These are phyloP conservation scores for Penicillium sp. DNA, from an alignment of 2,329 filamentous ascomycete genomes.

Conservation along the genomic window DNA sequence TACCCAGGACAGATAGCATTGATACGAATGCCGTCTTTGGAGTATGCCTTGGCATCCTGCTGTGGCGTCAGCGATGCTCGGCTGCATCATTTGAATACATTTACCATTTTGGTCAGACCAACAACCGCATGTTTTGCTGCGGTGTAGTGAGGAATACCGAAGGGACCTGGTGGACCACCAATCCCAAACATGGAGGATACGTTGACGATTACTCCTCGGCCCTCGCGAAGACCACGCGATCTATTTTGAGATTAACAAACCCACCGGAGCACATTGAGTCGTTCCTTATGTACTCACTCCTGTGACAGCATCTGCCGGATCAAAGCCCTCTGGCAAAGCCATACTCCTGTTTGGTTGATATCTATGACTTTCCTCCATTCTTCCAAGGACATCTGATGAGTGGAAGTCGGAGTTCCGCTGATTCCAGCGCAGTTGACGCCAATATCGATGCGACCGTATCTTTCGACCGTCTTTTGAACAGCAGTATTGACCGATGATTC, in stretches of 20 bases:
- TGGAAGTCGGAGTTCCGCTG: constrained; percentile 43
- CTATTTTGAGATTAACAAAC: not conserved
- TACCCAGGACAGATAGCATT: constrained; percentile 61
- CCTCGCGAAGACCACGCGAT: constrained; percentile 15
- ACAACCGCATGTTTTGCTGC: constrained; percentile 30
- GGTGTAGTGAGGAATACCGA: constrained; percentile 22
- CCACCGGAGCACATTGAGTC: not conserved
- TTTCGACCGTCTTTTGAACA: constrained; percentile 43
- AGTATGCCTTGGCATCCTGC: constrained; percentile 52
- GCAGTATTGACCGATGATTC: constrained; percentile 46
- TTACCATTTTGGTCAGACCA: constrained; percentile 26
- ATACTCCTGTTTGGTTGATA: constrained; percentile 59
- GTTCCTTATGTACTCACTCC: constrained; percentile 15
- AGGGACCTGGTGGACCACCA: constrained; percentile 12
- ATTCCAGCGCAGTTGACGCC: constrained; percentile 60
- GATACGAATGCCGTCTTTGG: constrained; percentile 54
- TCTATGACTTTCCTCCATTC: constrained; percentile 55
- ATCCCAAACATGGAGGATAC: constrained; percentile 27
- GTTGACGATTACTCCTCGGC: constrained; percentile 29
- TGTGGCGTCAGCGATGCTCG: constrained; percentile 3
- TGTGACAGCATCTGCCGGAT: constrained; percentile 30
- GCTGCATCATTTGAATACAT: no score
- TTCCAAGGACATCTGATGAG: constrained; percentile 49
- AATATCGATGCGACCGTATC: constrained; percentile 58
- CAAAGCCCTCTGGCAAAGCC: constrained; percentile 58